Percentiles rank a stretch among this genome's conserved stretches.
Evolutionary conservation across 1,139 yeast species (phyloP).

Genomic region (Diutina rugosa): DNA sequence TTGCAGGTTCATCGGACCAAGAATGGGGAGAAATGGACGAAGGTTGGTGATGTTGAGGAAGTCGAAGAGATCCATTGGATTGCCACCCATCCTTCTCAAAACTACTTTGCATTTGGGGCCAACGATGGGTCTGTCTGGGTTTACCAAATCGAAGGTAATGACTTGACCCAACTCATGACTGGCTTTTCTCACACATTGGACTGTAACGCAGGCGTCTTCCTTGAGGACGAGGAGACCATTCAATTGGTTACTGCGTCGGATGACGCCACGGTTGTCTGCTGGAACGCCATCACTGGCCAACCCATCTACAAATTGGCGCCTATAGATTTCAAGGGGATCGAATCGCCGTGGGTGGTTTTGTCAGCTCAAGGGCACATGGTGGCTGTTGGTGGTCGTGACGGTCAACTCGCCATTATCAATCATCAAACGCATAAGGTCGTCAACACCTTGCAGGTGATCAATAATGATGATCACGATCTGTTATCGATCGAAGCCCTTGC

Average conservation of each 20-base stretch:
- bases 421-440: constrained; percentile 61
- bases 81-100: constrained; percentile 54
- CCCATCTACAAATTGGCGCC: constrained; percentile 54
- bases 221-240: constrained; percentile 46
- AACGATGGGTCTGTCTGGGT: constrained; percentile 93
- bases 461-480: constrained; percentile 47
- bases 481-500: constrained; percentile 76
- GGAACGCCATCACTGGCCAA: constrained; percentile 80
- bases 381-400: constrained; percentile 80
- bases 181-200: constrained; percentile 73
- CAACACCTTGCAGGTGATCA: constrained; percentile 51
- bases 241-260: constrained; percentile 65
- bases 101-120: constrained; percentile 87
- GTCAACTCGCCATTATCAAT: constrained; percentile 66
- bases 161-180: constrained; percentile 61
- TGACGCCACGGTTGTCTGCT: constrained; percentile 74
- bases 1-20: constrained; percentile 60
- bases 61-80: constrained; percentile 76
- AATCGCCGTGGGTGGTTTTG: constrained; percentile 81
- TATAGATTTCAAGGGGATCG: constrained; percentile 52
- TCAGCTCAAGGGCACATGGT: constrained; percentile 33
- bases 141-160: constrained; percentile 47
- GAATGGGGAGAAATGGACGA: constrained; percentile 75
- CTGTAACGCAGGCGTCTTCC: constrained; percentile 67
- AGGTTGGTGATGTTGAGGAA: constrained; percentile 63